phyloP scores from a whole-genome alignment of 257 asterid species.

The Parsonsia alboflavescens region DNA sequence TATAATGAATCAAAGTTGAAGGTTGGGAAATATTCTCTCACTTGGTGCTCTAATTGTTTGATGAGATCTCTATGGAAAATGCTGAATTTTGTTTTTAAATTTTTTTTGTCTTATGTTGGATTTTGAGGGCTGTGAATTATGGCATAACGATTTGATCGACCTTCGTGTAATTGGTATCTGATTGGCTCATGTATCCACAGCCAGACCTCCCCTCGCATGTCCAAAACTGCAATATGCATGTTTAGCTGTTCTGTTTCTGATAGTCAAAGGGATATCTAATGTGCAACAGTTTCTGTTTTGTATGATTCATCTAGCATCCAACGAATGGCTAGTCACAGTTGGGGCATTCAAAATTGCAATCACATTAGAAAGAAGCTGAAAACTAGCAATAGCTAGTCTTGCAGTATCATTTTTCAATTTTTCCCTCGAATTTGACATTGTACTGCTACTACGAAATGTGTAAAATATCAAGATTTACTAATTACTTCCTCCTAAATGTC shows the following conservation, averaged over 20 bases:
- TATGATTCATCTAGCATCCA: constrained; percentile 25
- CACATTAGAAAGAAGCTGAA: constrained; percentile 47
- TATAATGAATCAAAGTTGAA: neutral
- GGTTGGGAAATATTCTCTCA: neutral
- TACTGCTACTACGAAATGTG: neutral
- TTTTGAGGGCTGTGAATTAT: neutral
- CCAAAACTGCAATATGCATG: too few relatives aligned
- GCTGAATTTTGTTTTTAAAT: neutral
- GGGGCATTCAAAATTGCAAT: constrained; percentile 21
- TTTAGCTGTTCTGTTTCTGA: too few relatives aligned
- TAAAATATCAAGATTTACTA: too few relatives aligned
- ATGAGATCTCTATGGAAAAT: neutral
- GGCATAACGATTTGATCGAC: neutral
- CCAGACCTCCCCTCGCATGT: too few relatives aligned
- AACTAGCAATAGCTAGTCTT: constrained; percentile 28
- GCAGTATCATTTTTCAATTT: neutral
- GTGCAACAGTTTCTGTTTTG: constrained; percentile 7
- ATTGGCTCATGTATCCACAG: too few relatives aligned
- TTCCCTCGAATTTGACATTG: too few relatives aligned
- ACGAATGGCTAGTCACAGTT: constrained; percentile 17
- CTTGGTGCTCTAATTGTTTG: neutral
- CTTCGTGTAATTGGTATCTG: too few relatives aligned
- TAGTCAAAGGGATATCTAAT: too few relatives aligned
- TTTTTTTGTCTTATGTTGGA: neutral
- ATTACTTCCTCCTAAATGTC: too few relatives aligned